A percentile compares a stretch with the other conserved stretches of the same genome.
Conservation (phyloP, 106 monocot species). For the Posidonia australis region DNA sequence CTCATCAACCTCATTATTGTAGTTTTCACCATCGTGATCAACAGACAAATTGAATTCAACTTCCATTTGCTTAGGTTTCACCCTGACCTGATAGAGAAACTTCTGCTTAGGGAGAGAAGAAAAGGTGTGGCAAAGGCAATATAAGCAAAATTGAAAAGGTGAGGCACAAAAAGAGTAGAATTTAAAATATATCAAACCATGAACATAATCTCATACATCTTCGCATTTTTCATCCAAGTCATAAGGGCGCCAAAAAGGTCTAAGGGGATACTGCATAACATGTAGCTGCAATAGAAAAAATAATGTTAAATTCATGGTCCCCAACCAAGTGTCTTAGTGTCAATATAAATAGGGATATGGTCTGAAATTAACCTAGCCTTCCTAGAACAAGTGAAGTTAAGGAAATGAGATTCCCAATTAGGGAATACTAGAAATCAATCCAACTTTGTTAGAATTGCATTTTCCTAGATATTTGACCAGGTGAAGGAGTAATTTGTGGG, state of each 20-base stretch:
- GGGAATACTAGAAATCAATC: no score
- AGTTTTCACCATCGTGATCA: conserved; percentile 13
- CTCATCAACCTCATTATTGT: conserved; percentile 12
- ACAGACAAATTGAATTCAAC: conserved; percentile 14
- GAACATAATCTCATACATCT: conserved; percentile 1
- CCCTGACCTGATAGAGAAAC: conserved; percentile 11
- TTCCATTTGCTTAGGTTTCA: conserved; percentile 16
- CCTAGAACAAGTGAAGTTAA: no score
- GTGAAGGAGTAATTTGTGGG: no score
- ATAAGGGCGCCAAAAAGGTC: conserved; percentile 25
- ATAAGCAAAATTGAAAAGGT: no score
- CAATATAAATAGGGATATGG: no score
- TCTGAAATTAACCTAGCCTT: no score
- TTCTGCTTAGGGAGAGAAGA: background rate
- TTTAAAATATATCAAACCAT: background rate
- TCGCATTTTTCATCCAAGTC: conserved; percentile 14
- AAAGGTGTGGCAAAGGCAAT: background rate
- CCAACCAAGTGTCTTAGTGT: no score
- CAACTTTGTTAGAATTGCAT: no score
- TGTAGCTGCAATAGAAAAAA: conserved; percentile 14
- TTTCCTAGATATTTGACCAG: no score
- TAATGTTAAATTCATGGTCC: no score
- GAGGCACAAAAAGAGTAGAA: background rate
- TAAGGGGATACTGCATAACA: conserved; percentile 25
- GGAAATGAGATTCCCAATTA: no score